Evolutionary conservation across 148 eudicot genomes (phyloP), one percentile per base, ranked within the genome.

Genomic region (Cornus suecica): DNA sequence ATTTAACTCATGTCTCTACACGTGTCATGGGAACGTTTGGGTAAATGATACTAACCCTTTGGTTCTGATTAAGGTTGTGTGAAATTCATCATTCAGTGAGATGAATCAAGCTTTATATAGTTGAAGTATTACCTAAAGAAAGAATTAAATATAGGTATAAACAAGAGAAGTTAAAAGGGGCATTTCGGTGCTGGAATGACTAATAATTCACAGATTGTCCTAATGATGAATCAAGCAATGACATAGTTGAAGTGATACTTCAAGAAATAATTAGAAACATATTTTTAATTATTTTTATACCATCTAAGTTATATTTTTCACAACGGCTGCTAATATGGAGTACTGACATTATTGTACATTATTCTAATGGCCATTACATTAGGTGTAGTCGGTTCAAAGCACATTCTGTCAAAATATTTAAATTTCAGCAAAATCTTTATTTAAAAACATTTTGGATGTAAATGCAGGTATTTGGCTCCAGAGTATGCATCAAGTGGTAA

Each of bases 11-110:
- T 69, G 94, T 94, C 66, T 94, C 98, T 10, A 91, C 98, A 13
- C 92, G 98, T 61, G 97, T 94, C 24, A 94, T 91, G 98, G 98
- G 98, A 76, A 94, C 98, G 68, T 94, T 94, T 60, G 98, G 98
- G 98, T 91, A 69, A 71, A 85, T 74, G 27, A 48, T 52, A 6
- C n/a, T 22, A 7, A 11, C 8, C 5, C 25, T 20, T 64, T 10
- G 13, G 5, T 18, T 26, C 9, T 24, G 0, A 13, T 42, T 63
- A 10, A 10, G 51, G 51, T 45, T 45, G 14, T 45, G 54, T 48
- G 2, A 48, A 13, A 48, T 16, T 48, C 20, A 11, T 48, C 20
- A 16, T 45, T 8, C 18, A 48, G 54, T 48, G 54, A 48, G 54
- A 13, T 48, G 18, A 48, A 48, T 48, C 54, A 48, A 48, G 20